Evolutionary conservation across 2,329 filamentous ascomycete species (phyloP), one percentile per base, ranked within the genome.

Genomic region (Fusarium odoratissimum): DNA sequence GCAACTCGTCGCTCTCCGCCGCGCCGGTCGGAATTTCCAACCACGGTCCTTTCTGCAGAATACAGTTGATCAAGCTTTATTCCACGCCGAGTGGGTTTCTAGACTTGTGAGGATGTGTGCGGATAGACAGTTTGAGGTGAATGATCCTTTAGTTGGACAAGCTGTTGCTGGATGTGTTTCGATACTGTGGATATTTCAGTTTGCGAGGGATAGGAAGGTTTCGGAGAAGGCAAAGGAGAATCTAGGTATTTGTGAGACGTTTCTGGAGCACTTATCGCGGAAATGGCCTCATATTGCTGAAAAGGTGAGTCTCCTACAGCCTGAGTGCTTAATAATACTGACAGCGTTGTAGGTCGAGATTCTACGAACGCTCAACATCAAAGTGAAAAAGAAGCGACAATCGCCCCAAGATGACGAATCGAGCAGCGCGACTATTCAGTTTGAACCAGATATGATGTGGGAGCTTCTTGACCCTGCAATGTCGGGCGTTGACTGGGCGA

Each of bases 181-280:
- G 0, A 73, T 77, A 37, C 51, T 75, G 7, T 77, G 75, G 75
- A 72, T 77, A 8, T 77, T 77, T 5, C 75, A 77, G 6, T 77
- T 77, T 45, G 75, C 75, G 11, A 44, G 72, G 4, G 75, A 77
- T 9, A 45, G 42, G 0, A 71, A 77, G 8, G 73, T 76, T 0
- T 68, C 75, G 1, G 59, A 64, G 5, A 76, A 75, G n/a, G 69
- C 75, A 0, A 75, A 65, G 6, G 67, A 76, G 21, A 77, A 77
- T n/a, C 14, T 77, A 0, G 6, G 23, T 1, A 69, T 41, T 1
- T 76, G 74, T 3, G 73, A 77, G 28, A 52, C 28, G 0, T 52
- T 74, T 8, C 6, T 77, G 5, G 54, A 45, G 1, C 59, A 60
- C 2, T 16, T 76, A 9, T 60, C 75, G 1, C 33, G 37, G 2